Conservation (phyloP, 1,284 basidiomycete species). For the Neonothopanus nambi region DNA sequence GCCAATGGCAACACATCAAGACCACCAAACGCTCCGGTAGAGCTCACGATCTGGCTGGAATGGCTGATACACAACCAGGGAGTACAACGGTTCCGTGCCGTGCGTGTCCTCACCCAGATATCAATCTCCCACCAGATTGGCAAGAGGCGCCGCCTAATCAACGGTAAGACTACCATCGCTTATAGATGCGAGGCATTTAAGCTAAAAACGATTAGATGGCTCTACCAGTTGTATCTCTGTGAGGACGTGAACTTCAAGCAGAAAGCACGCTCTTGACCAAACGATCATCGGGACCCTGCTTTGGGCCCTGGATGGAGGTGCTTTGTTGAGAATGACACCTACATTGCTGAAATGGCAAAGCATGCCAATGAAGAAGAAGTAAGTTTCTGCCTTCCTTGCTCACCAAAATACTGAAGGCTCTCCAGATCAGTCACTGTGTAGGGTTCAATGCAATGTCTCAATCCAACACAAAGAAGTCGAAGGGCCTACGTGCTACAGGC, state of each 20-base stretch:
- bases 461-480: slow-evolving; percentile 20
- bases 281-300: slow-evolving; percentile 13
- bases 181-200: background rate
- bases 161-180: slow-evolving; percentile 2
- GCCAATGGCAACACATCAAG: slow-evolving; percentile 17
- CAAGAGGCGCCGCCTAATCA: slow-evolving; percentile 4
- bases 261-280: slow-evolving; percentile 14
- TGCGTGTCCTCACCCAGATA: slow-evolving; percentile 30
- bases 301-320: slow-evolving; percentile 22
- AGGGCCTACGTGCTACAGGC: slow-evolving; percentile 21
- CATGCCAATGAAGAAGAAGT: slow-evolving; percentile 21
- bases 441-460: slow-evolving; percentile 20
- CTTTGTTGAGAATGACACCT: slow-evolving; percentile 17
- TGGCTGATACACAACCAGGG: slow-evolving; percentile 10
- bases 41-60: slow-evolving; percentile 13
- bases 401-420: background rate
- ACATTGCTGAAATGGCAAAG: slow-evolving; percentile 14
- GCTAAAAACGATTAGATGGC: slow-evolving; percentile 5
- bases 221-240: slow-evolving; percentile 17
- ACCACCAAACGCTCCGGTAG: slow-evolving; percentile 13
- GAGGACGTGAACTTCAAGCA: slow-evolving; percentile 25
- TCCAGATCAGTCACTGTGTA: slow-evolving; percentile 23
- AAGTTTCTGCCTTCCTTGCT: background rate
- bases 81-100: slow-evolving; percentile 27
- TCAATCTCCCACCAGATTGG: slow-evolving; percentile 26